phyloP scores from a whole-genome alignment of 2,329 filamentous ascomycete genomes.

The Penicillium sp. region DNA sequence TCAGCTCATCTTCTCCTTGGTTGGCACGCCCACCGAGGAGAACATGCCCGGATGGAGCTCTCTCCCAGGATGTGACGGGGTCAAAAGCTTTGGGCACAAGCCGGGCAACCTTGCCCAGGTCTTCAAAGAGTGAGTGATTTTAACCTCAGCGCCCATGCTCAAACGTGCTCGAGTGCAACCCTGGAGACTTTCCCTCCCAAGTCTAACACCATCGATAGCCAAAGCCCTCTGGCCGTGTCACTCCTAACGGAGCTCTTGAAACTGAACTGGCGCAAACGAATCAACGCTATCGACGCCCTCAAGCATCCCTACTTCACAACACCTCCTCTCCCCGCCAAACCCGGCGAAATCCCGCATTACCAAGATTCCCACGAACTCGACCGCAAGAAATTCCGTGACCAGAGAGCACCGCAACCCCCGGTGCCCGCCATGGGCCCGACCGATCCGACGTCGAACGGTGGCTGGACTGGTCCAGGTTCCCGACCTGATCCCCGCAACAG shows the following conservation, averaged over 20 bases:
- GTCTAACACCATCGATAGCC: slow-evolving; percentile 38
- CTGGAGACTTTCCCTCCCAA: not conserved
- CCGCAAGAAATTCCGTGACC: slow-evolving; percentile 79
- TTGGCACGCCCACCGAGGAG: slow-evolving; percentile 81
- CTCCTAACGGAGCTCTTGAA: slow-evolving; percentile 75
- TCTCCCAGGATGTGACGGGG: slow-evolving; percentile 72
- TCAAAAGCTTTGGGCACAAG: slow-evolving; percentile 57
- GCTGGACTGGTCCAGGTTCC: slow-evolving; percentile 42
- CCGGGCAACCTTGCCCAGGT: slow-evolving; percentile 62
- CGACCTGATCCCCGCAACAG: slow-evolving; percentile 27
- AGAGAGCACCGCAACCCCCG: slow-evolving; percentile 76
- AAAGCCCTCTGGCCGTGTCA: slow-evolving; percentile 66
- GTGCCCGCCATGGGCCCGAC: slow-evolving; percentile 89
- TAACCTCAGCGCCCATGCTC: not conserved
- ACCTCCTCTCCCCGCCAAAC: slow-evolving; percentile 68
- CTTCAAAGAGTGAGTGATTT: slow-evolving; percentile 61
- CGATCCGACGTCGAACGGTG: slow-evolving; percentile 60
- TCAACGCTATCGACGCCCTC: slow-evolving; percentile 90
- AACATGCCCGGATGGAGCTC: slow-evolving; percentile 87
- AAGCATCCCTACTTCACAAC: slow-evolving; percentile 87
- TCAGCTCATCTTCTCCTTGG: slow-evolving; percentile 86
- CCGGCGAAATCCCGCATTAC: slow-evolving; percentile 82
- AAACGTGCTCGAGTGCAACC: not conserved
- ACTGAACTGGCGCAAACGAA: slow-evolving; percentile 79
- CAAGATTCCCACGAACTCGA: slow-evolving; percentile 97